These are phyloP conservation scores for Mortierella sp. DNA, from an alignment of 371 early-diverging fungal genomes.

Conservation along the genomic window DNA sequence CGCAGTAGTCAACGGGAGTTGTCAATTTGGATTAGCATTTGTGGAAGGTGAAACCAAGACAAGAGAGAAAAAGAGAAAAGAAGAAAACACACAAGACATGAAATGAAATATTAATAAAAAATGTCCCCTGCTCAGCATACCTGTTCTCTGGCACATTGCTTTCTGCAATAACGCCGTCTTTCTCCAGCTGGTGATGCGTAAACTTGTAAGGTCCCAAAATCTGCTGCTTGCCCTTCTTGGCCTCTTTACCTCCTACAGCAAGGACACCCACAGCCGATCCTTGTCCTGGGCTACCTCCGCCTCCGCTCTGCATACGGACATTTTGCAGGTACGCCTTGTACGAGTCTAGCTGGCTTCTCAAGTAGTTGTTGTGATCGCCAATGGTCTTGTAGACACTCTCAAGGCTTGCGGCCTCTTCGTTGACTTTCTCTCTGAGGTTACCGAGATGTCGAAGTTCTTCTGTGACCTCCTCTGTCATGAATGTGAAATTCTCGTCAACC, in stretches of 20 bases:
- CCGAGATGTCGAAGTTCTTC: conserved; percentile 91
- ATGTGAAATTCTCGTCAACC: conserved; percentile 83
- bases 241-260: conserved; percentile 59
- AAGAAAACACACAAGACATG: neutral
- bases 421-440: conserved; percentile 86
- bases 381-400: conserved; percentile 92
- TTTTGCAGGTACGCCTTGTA: conserved; percentile 96
- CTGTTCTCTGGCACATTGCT: conserved; percentile 91
- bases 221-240: conserved; percentile 59
- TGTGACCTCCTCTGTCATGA: conserved; percentile 89
- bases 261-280: conserved; percentile 52
- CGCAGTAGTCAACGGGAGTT: neutral
- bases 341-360: conserved; percentile 88
- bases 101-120: too few species aligned
- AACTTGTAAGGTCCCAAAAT: conserved; percentile 81
- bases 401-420: conserved; percentile 80
- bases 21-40: too few species aligned
- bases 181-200: conserved; percentile 85
- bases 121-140: conserved; percentile 43
- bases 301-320: conserved; percentile 87
- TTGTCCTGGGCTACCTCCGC: conserved; percentile 56
- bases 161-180: conserved; percentile 92
- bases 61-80: neutral
- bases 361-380: conserved; percentile 92
- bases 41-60: too few species aligned